A percentile compares a stretch with the other conserved stretches of the same genome.
These are phyloP conservation scores for Chrysosporium queenslandicum DNA, from an alignment of 2,329 filamentous ascomycete genomes.

Conservation along the genomic window DNA sequence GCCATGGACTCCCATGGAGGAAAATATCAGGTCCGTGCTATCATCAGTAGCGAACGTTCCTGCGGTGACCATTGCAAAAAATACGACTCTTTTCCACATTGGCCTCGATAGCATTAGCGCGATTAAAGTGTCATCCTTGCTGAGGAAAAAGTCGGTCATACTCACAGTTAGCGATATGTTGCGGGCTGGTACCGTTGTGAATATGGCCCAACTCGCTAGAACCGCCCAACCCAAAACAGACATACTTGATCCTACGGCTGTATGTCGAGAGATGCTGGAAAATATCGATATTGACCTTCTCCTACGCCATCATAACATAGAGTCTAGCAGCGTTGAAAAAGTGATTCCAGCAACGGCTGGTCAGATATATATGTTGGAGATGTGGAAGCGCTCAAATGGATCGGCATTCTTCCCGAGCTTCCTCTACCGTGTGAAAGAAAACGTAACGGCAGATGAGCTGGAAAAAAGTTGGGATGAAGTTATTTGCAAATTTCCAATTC, in stretches of 20 bases:
- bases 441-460: constrained; percentile 36
- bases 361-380: constrained; percentile 69
- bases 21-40: constrained; percentile 39
- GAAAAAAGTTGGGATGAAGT: constrained; percentile 53
- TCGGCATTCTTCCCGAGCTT: constrained; percentile 66
- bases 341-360: constrained; percentile 63
- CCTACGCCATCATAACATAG: constrained; percentile 34
- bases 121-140: constrained; percentile 66
- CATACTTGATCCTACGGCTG: constrained; percentile 17
- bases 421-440: constrained; percentile 44
- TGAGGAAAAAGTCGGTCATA: constrained; percentile 52
- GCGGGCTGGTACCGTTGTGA: constrained; percentile 51
- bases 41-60: constrained; percentile 52
- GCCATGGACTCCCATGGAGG: constrained; percentile 28
- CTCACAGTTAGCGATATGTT: constrained; percentile 64
- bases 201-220: constrained; percentile 47
- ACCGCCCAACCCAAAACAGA: constrained; percentile 10
- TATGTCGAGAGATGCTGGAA: constrained; percentile 20
- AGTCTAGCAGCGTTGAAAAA: constrained; percentile 41
- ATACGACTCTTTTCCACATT: constrained; percentile 66
- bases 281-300: constrained; percentile 28
- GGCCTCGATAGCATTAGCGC: constrained; percentile 87
- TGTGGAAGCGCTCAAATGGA: constrained; percentile 60
- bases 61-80: constrained; percentile 47
- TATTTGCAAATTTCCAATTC: constrained; percentile 47